Evolutionary conservation across 2,329 filamentous ascomycete species (phyloP), one percentile per base, ranked within the genome.

Genomic region (Cercospora sesami): DNA sequence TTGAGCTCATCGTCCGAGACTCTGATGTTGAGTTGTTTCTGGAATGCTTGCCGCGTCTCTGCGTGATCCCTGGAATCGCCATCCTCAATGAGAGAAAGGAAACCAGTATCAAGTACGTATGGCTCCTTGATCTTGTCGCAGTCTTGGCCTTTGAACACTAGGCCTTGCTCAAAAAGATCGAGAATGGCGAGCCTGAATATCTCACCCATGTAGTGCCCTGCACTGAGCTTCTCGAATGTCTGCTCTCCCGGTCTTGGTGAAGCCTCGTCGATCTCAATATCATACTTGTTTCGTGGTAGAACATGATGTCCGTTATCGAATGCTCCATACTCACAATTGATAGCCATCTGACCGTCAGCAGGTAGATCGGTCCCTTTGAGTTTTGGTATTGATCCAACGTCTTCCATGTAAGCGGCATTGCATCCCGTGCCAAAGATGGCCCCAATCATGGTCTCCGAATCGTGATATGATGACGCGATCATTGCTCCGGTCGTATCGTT

Each of bases 241-340:
- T 98, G 94, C 81, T 97, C 93, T 61, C 93, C 94, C 3, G 94
- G 94, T 28, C 94, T 91, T 39, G 94, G 94, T 21, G 94, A 97
- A 75, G 95, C 91, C 74, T 92, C 89, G 83, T 98, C 94, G 76
- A 98, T 92, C 73, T 90, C 88, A 69, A 91, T 84, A 79, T 98
- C 94, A 80, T 95, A 98, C 68, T 87, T 87, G 48, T 93, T 97
- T 65, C 90, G 88, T 18, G 94, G 94, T 23, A 98, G 89, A 63
- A 97, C 91, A 75, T 90, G 86, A 82, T 95, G 91, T 81, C 96
- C 93, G 79, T 97, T 97, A 81, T 98, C 94, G 77, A 98, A 98
- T 36, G 94, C 94, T 71, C 94, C 94, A 87, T 94, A 98, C 81
- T 98, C 94, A 83, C 94, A 97, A 85, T 98, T 98, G 84, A 98